Percentiles rank a stretch among this genome's conserved stretches.
These are phyloP conservation scores for Fomitopsis betulina DNA, from an alignment of 1,284 basidiomycete genomes.

Conservation along the genomic window DNA sequence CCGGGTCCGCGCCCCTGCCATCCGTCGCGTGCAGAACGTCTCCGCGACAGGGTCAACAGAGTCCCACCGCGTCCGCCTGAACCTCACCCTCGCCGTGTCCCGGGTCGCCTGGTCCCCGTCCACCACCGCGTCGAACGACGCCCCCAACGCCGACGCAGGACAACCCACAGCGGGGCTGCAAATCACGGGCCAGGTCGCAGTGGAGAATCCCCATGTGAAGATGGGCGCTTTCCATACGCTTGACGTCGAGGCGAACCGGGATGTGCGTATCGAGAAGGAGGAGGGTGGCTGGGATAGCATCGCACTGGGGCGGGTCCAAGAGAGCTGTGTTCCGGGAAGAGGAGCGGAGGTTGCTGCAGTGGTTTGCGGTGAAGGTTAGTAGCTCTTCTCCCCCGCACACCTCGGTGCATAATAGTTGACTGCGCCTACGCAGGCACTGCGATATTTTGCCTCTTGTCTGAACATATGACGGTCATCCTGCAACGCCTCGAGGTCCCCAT, in stretches of 20 bases:
- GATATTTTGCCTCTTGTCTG: constrained; percentile 89
- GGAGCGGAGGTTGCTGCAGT: constrained; percentile 97
- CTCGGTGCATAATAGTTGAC: neutral
- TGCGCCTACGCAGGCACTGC: constrained; percentile 61
- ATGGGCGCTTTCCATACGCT: constrained; percentile 95
- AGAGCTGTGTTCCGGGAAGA: constrained; percentile 86
- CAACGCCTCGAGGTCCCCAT: constrained; percentile 90
- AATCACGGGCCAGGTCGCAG: constrained; percentile 85
- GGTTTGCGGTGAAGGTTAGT: constrained; percentile 84
- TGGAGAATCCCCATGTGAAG: constrained; percentile 90
- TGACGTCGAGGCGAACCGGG: constrained; percentile 90
- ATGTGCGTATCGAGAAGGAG: constrained; percentile 86
- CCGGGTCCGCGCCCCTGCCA: constrained; percentile 82
- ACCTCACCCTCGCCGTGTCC: constrained; percentile 80
- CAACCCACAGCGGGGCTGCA: constrained; percentile 67
- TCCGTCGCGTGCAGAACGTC: constrained; percentile 78
- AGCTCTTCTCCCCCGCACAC: neutral
- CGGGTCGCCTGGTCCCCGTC: constrained; percentile 70
- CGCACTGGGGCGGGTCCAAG: constrained; percentile 77
- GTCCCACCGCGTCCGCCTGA: constrained; percentile 83
- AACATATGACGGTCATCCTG: constrained; percentile 94
- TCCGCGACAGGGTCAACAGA: constrained; percentile 93
- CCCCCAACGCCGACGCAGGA: constrained; percentile 30
- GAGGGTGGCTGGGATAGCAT: constrained; percentile 87
- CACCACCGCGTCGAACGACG: constrained; percentile 43